phyloP scores from a whole-genome alignment of 2,329 filamentous ascomycete genomes.

The Pestalotiopsis fici region DNA sequence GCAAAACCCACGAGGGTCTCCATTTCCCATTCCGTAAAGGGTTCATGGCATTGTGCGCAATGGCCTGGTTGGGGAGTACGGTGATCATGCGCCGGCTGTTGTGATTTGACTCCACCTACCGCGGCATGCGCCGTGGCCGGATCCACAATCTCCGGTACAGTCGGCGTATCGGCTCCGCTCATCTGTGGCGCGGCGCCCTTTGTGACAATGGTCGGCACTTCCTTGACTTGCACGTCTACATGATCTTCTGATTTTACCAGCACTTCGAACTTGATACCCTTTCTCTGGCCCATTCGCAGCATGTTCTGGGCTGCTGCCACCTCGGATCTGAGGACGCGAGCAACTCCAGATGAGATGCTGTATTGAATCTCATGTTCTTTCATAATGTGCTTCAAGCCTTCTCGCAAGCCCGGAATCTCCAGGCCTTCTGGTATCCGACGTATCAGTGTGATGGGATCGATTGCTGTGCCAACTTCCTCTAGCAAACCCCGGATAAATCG shows the following conservation, averaged over 20 bases:
- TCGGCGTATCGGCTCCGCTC: slow-evolving; percentile 23
- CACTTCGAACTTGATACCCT: slow-evolving; percentile 88
- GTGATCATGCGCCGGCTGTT: slow-evolving; percentile 30
- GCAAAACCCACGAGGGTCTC: slow-evolving; percentile 79
- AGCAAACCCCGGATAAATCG: slow-evolving; percentile 89
- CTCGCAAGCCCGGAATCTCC: slow-evolving; percentile 86
- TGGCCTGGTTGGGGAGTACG: slow-evolving; percentile 50
- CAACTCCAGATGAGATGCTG: slow-evolving; percentile 88
- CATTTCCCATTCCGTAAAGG: slow-evolving; percentile 62
- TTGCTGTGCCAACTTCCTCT: slow-evolving; percentile 90
- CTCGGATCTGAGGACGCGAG: slow-evolving; percentile 82
- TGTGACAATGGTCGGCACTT: slow-evolving; percentile 30
- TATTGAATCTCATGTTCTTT: slow-evolving; percentile 95
- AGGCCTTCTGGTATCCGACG: slow-evolving; percentile 89
- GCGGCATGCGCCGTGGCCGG: slow-evolving; percentile 8
- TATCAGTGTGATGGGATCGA: slow-evolving; percentile 89
- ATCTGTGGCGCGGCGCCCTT: slow-evolving; percentile 16
- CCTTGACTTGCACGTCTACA: slow-evolving; percentile 43
- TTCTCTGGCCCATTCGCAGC: slow-evolving; percentile 76
- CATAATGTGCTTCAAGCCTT: slow-evolving; percentile 87
- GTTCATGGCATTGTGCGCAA: slow-evolving; percentile 58
- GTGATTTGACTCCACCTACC: slow-evolving; percentile 15
- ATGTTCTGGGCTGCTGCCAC: slow-evolving; percentile 82
- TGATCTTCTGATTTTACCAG: slow-evolving; percentile 44
- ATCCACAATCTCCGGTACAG: slow-evolving; percentile 12